These are phyloP conservation scores for Actinomucor elegans DNA, from an alignment of 371 early-diverging fungal genomes.

Conservation along the genomic window DNA sequence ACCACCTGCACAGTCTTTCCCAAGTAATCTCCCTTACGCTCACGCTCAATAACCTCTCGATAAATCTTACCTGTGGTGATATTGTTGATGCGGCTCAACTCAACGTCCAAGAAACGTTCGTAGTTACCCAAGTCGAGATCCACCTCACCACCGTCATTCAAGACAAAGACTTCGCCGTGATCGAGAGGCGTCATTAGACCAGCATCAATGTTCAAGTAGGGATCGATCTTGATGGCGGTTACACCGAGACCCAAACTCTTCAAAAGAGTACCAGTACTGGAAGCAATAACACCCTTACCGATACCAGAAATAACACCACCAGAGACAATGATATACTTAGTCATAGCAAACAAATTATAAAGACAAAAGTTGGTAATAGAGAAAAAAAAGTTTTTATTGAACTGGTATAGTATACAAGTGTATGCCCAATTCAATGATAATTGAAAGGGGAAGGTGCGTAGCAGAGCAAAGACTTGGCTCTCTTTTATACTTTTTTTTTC, in stretches of 20 bases:
- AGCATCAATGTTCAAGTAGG: conserved; percentile 99
- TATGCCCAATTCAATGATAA: conserved; percentile 25
- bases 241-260: conserved; percentile 94
- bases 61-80: conserved; percentile 99
- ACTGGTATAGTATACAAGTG: conserved; percentile 10
- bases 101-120: conserved; percentile 96
- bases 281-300: conserved; percentile 99
- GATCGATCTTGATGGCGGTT: conserved; percentile 99
- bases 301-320: conserved; percentile 99
- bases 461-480: not conserved
- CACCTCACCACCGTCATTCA: conserved; percentile 99
- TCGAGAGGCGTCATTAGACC: conserved; percentile 97
- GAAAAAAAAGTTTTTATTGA: conserved; percentile 8
- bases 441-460: conserved; percentile 24
- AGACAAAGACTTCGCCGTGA: conserved; percentile 99
- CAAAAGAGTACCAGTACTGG: conserved; percentile 95
- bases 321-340: conserved; percentile 97
- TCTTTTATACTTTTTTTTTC: conserved; percentile 22
- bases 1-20: conserved; percentile 99
- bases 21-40: conserved; percentile 94
- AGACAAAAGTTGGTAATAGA: not conserved
- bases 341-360: conserved; percentile 33
- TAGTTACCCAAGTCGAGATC: conserved; percentile 99
- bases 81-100: conserved; percentile 94
- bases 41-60: conserved; percentile 90